These are phyloP conservation scores for Cryptosporidium baileyi DNA, from an alignment of 169 alveolate genomes.

Conservation along the genomic window DNA sequence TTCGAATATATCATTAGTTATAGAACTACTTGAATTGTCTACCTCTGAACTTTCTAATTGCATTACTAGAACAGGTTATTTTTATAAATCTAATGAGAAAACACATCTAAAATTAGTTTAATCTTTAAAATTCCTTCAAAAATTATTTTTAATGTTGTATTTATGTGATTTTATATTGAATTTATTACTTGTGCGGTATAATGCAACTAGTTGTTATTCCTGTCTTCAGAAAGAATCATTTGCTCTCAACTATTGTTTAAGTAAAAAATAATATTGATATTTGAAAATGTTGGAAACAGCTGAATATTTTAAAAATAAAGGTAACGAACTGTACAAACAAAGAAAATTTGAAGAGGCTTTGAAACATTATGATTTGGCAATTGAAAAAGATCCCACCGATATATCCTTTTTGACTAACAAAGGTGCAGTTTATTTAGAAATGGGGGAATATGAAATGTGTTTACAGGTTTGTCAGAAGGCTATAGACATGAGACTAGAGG, in stretches of 20 bases:
- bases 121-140: too few relatives aligned
- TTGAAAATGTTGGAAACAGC: conserved; percentile 80
- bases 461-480: conserved; percentile 92
- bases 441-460: conserved; percentile 91
- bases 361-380: conserved; percentile 91
- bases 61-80: too few relatives aligned
- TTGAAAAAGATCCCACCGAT: conserved; percentile 87
- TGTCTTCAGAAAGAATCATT: background rate
- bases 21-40: too few relatives aligned
- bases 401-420: conserved; percentile 86
- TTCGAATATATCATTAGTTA: too few relatives aligned
- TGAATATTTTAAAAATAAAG: conserved; percentile 78
- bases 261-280: background rate
- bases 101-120: too few relatives aligned
- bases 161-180: too few relatives aligned
- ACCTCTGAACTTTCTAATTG: too few relatives aligned
- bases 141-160: too few relatives aligned
- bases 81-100: too few relatives aligned
- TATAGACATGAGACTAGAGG: conserved; percentile 89
- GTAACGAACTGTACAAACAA: conserved; percentile 82
- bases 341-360: conserved; percentile 93
- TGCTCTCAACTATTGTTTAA: too few relatives aligned
- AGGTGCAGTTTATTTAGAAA: conserved; percentile 95
- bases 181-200: conserved; percentile 31
- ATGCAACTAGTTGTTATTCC: background rate